Conservation (phyloP, 169 alveolate species). For the Sarcocystis neurona region DNA sequence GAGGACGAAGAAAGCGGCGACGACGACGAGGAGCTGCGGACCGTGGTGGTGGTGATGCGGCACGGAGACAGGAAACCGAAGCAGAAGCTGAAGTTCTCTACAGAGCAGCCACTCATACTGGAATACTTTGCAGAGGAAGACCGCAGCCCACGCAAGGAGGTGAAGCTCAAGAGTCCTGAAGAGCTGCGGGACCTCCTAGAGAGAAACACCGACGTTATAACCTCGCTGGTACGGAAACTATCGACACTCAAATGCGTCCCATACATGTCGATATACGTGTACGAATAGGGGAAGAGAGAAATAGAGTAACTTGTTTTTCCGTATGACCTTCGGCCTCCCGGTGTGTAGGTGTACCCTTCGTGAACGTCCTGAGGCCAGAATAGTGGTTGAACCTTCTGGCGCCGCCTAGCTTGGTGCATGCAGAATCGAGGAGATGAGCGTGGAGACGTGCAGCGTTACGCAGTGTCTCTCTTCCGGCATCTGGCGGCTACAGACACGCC, state of each 20-base stretch:
- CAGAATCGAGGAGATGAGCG: too few species aligned
- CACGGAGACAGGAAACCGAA: conserved; percentile 98
- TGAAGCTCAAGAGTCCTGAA: conserved; percentile 91
- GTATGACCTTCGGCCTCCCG: too few species aligned
- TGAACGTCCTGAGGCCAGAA: too few species aligned
- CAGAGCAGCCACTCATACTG: conserved; percentile 80
- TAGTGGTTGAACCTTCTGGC: too few species aligned
- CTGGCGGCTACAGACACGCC: too few species aligned
- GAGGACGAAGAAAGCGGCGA: conserved; percentile 26
- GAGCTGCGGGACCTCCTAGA: conserved; percentile 81
- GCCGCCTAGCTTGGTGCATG: too few species aligned
- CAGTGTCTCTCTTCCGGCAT: too few species aligned
- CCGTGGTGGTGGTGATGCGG: conserved; percentile 96
- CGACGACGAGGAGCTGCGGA: conserved; percentile 88
- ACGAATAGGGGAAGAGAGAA: not conserved
- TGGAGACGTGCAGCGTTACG: too few species aligned
- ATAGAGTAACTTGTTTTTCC: not conserved
- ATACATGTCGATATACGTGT: not conserved
- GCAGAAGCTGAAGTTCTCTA: conserved; percentile 93
- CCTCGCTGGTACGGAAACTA: conserved; percentile 65
- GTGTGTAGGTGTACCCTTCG: too few species aligned
- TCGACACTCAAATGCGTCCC: too few species aligned
- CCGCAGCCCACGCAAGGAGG: conserved; percentile 73
- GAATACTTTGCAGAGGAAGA: conserved; percentile 76
- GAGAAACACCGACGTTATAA: conserved; percentile 71